Evolutionary conservation across 495 filamentous ascomycete species (phyloP).

Genomic region (Oidiodendron maius): DNA sequence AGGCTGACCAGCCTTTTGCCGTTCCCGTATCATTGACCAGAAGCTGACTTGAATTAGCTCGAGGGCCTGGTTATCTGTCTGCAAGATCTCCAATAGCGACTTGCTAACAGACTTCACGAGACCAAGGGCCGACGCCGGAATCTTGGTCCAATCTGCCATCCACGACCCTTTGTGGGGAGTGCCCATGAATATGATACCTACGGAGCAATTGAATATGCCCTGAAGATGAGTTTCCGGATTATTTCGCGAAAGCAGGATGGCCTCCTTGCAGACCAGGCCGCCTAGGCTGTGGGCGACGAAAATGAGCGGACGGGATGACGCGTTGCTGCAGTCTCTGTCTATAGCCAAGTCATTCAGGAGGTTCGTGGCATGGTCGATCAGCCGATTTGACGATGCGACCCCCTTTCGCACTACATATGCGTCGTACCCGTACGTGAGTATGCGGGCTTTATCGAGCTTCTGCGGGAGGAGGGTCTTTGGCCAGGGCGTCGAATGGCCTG

Average conservation of each 20-base stretch:
- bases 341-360: slow-evolving; percentile 10
- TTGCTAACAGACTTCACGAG: slow-evolving; percentile 20
- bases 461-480: slow-evolving; percentile 15
- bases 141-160: slow-evolving; percentile 23
- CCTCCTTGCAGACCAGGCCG: slow-evolving; percentile 6
- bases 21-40: not conserved
- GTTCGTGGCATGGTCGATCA: slow-evolving; percentile 14
- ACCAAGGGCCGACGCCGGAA: slow-evolving; percentile 14
- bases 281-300: too few relatives aligned
- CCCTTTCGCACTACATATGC: slow-evolving; percentile 13
- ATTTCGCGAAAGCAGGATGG: slow-evolving; percentile 1
- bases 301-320: slow-evolving; percentile 16
- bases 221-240: slow-evolving; percentile 13
- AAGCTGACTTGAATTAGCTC: slow-evolving; percentile 14
- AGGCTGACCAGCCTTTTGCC: slow-evolving; percentile 1
- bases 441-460: slow-evolving; percentile 16
- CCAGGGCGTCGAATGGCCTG: slow-evolving; percentile 1
- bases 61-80: slow-evolving; percentile 18
- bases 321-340: slow-evolving; percentile 13
- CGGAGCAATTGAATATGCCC: slow-evolving; percentile 15
- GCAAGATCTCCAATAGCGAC: slow-evolving; percentile 14
- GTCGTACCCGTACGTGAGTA: slow-evolving; percentile 27
- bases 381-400: slow-evolving; percentile 6
- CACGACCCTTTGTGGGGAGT: slow-evolving; percentile 25
- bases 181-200: slow-evolving; percentile 27